Percentiles rank a stretch among this genome's conserved stretches.
Evolutionary conservation across 768 basidiomycete genomes (phyloP).

Genomic region (Russula lepida): DNA sequence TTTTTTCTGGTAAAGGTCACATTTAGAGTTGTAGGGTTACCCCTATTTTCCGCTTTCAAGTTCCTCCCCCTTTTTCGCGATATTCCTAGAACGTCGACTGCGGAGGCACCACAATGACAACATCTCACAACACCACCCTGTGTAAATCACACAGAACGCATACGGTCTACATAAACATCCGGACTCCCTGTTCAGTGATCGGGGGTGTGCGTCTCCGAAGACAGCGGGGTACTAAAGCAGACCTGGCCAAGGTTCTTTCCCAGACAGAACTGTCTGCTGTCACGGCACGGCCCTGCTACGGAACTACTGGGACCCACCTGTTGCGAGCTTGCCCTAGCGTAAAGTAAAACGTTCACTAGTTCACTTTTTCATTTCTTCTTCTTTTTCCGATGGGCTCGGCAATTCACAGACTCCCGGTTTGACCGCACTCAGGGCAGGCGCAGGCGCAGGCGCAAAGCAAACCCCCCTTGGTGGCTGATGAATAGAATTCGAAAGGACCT

Average conservation of each 20-base stretch:
- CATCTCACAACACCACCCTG: no score
- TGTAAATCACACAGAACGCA: neutral
- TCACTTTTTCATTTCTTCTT: no score
- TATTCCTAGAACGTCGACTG: neutral
- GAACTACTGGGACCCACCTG: neutral
- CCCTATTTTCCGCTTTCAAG: neutral
- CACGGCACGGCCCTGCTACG: neutral
- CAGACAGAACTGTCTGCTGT: no score
- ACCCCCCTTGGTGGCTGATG: no score
- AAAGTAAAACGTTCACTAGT: neutral
- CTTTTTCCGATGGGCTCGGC: neutral
- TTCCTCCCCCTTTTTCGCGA: neutral
- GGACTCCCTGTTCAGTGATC: neutral
- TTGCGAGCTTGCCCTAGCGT: no score
- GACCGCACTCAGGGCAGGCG: neutral
- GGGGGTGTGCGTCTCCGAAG: neutral
- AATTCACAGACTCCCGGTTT: neutral
- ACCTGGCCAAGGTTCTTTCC: no score
- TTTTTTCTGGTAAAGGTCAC: constrained; percentile 1
- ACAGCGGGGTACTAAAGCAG: neutral
- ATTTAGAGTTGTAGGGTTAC: neutral
- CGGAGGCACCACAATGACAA: neutral
- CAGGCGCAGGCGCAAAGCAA: no score
- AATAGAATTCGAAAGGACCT: no score
- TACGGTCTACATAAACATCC: neutral